Percentiles rank a stretch among this genome's conserved stretches.
Evolutionary conservation across 768 basidiomycete genomes (phyloP).

Genomic region (Flagelloscypha sp.): DNA sequence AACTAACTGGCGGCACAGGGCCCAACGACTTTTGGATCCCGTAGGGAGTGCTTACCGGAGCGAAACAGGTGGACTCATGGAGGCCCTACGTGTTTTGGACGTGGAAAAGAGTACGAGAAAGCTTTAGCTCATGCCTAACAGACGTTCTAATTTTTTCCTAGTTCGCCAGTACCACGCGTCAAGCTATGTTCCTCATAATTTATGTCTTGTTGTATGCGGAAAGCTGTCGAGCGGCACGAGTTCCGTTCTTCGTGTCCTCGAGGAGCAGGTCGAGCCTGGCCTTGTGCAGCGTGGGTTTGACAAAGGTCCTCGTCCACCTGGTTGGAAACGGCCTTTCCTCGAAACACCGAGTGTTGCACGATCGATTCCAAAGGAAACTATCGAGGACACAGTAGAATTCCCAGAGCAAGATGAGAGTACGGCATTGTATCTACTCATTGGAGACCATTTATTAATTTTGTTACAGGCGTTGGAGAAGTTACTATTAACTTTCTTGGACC

Average conservation of each 20-base stretch:
- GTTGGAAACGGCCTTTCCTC: slow-evolving; percentile 92
- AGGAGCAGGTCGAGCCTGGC: slow-evolving; percentile 74
- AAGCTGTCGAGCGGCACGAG: slow-evolving; percentile 70
- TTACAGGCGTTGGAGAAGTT: slow-evolving; percentile 68
- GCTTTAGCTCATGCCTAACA: slow-evolving; percentile 4
- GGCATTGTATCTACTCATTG: slow-evolving; percentile 1
- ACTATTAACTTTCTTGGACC: slow-evolving; percentile 73
- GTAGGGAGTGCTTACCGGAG: slow-evolving; percentile 83
- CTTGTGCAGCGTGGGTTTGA: slow-evolving; percentile 71
- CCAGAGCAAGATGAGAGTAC: slow-evolving; percentile 85
- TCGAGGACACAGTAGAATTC: slow-evolving; percentile 73
- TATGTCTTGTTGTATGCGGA: slow-evolving; percentile 83
- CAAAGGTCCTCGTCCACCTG: slow-evolving; percentile 58
- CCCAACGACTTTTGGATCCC: slow-evolving; percentile 77
- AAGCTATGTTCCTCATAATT: slow-evolving; percentile 92
- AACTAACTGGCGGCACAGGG: too few relatives aligned
- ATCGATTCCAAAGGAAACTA: slow-evolving; percentile 37
- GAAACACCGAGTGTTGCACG: slow-evolving; percentile 74
- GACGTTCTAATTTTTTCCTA: slow-evolving; percentile 22
- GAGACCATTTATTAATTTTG: not conserved
- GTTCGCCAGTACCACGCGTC: slow-evolving; percentile 83
- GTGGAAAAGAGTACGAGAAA: slow-evolving; percentile 72
- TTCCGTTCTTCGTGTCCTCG: slow-evolving; percentile 74
- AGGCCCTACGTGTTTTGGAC: slow-evolving; percentile 74
- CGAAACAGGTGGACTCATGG: slow-evolving; percentile 96